Evolutionary conservation across 306 rosid species (phyloP), one percentile per base, ranked within the genome.

Genomic region (Betula pendula): DNA sequence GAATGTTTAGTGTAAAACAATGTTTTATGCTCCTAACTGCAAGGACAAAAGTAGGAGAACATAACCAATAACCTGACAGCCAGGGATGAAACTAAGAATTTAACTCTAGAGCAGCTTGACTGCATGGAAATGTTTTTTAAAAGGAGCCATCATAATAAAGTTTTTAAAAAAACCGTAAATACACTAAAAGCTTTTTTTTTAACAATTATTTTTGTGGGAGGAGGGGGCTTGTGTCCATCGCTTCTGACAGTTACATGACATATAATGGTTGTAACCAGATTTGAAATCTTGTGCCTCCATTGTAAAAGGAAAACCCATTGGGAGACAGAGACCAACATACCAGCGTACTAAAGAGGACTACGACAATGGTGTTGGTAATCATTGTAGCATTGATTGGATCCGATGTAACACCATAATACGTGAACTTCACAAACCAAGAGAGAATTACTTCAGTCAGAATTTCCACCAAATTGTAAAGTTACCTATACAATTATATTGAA

Each of bases 301-400:
- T 38, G 68, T 51, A 2, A 59, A 31, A 6, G 1, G 24, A n/a
- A 53, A 70, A 25, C 70, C 19, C 45, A 31, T 8, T 43, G 31
- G 51, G 27, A 53, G 51, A 66, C 69, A 48, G 20, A 47, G 10
- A 17, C 35, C 8, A 60, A 80, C 91, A 74, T 84, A 94, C 98
- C 87, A 94, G 77, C 0, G 95, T 94, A 73, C 88, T 94, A 81
- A 94, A 92, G 80, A 94, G 96, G 33, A 94, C 98, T 19, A 90
- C 87, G 24, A 92, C 83, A 42, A 90, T 90, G 53, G 98, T 94
- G 86, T 75, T 85, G 47, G 97, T 94, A 51, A 94, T 80, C 98
- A 92, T 90, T 60, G 93, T 88, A 2, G 93, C 97, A 33, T 89
- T 68, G 72, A 79, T 33, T 7, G 98, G 97, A 80, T 94, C 91